Base-by-base conservation (phyloP, 1,139 yeast genomes). In the Candida gigantensis region DNA sequence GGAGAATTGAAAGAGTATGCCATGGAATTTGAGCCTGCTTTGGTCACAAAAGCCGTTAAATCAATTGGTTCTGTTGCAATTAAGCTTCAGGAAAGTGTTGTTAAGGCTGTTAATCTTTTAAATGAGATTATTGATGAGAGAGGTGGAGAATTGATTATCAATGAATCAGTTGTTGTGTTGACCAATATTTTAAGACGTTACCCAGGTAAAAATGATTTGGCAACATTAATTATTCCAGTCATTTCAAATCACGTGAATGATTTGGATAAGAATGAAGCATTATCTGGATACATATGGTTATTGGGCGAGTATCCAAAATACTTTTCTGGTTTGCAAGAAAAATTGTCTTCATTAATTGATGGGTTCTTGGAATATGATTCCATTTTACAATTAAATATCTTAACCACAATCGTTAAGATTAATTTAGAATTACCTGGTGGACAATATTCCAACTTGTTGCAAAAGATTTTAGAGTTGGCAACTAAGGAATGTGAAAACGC, bases 1-100 rank as follows among this genome's bases (percentile, higher is more conserved):
- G 79, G 90, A 11, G 99, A 94, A 62, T 72, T 92, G 45, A 84
- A 85, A 57, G 99, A 94, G 60, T 84, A 94, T 58, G 82, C 97
- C 4, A 82, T 87, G 83, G 98, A 94, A 57, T 88, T 90, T 49
- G 98, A 94, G 51, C 81, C 87, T 35, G 90, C 90, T 43, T 83
- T 94, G 55, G 96, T 89, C 15, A 71, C 85, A 24, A 79, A 88
- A 39, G 81, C 97, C 1, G 83, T 92, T 35, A 75, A 74, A 47
- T 94, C 95, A 3, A 79, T 92, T 49, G 95, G 96, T 2, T 89
- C 94, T 41, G 78, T 89, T 38, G 97, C 97, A 10, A 84, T 90
- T 50, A 87, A 87, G 57, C 69, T 88, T 36, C 68, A 78, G 1
- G 79, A 74, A 40, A 62, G 74, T 30, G 75, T 83, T 2, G 76